These are phyloP conservation scores for Aeschynomene evenia DNA, from an alignment of 306 rosid species.

Conservation along the genomic window DNA sequence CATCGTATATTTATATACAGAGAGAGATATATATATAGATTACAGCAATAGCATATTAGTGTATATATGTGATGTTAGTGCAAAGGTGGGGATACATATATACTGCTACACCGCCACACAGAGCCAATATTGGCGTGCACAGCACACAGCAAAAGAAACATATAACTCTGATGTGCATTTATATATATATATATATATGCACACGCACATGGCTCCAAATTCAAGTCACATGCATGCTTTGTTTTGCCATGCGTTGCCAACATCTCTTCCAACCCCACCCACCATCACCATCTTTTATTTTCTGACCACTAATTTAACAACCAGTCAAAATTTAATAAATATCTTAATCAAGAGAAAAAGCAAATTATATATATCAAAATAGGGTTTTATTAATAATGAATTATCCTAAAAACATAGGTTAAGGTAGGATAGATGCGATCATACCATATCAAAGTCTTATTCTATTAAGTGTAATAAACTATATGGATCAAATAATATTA, in stretches of 20 bases:
- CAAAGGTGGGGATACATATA: conserved; percentile 37
- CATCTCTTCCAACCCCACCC: background rate
- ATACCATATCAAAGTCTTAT: too few relatives aligned
- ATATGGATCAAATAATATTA: too few relatives aligned
- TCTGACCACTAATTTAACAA: conserved; percentile 1
- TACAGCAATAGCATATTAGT: too few relatives aligned
- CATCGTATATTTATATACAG: too few relatives aligned
- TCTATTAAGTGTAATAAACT: too few relatives aligned
- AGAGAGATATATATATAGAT: too few relatives aligned
- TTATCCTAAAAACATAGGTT: too few relatives aligned
- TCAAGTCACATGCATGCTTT: conserved; percentile 29
- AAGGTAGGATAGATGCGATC: too few relatives aligned
- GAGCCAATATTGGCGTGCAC: conserved; percentile 44
- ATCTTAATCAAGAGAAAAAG: background rate
- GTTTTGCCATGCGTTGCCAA: background rate
- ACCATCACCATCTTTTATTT: background rate
- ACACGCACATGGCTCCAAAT: conserved; percentile 45
- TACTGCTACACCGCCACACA: conserved; percentile 47
- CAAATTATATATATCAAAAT: too few relatives aligned
- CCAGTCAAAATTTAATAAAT: background rate
- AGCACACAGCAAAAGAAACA: conserved; percentile 20
- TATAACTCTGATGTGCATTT: too few relatives aligned
- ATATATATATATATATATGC: conserved; percentile 21
- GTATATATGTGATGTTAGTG: too few relatives aligned
- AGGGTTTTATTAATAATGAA: too few relatives aligned